Conservation (phyloP, 2,329 filamentous ascomycete species). For the Allantophomopsis cytisporea region DNA sequence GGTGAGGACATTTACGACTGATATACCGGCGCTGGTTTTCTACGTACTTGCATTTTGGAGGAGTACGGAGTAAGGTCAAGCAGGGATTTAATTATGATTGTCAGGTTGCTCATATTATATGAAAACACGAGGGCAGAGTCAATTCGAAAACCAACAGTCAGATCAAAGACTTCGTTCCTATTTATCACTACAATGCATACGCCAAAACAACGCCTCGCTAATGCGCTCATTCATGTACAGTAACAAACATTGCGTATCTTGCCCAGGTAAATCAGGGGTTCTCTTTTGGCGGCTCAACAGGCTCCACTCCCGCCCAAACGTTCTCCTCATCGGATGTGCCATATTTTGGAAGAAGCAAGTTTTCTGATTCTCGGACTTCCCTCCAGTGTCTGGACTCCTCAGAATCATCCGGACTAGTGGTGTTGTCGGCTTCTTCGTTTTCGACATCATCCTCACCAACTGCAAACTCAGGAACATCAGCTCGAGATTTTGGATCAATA, state of each 20-base stretch:
- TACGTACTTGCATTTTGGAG: no score
- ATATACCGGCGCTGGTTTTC: no score
- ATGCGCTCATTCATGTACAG: no score
- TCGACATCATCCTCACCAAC: slow-evolving; percentile 17
- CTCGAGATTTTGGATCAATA: slow-evolving; percentile 26
- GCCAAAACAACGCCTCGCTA: no score
- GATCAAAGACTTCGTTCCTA: no score
- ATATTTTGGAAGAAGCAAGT: slow-evolving; percentile 18
- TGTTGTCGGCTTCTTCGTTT: slow-evolving; percentile 14
- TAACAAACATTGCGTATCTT: slow-evolving; percentile 11
- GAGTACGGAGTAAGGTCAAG: no score
- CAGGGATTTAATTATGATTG: no score
- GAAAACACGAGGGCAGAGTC: no score
- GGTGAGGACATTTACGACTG: no score
- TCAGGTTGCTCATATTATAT: no score
- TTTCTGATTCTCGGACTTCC: slow-evolving; percentile 9
- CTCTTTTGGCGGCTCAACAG: slow-evolving; percentile 12
- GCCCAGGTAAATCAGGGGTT: slow-evolving; percentile 13
- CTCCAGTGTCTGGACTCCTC: slow-evolving; percentile 30
- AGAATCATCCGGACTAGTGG: slow-evolving; percentile 19
- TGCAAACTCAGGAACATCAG: slow-evolving; percentile 15
- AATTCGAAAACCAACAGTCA: no score
- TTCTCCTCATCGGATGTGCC: slow-evolving; percentile 18
- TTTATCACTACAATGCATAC: no score
- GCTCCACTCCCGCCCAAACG: slow-evolving; percentile 16